Evolutionary conservation across 164 flowering plant genomes (phyloP).

Genomic region (Chimonanthus salicifolius): DNA sequence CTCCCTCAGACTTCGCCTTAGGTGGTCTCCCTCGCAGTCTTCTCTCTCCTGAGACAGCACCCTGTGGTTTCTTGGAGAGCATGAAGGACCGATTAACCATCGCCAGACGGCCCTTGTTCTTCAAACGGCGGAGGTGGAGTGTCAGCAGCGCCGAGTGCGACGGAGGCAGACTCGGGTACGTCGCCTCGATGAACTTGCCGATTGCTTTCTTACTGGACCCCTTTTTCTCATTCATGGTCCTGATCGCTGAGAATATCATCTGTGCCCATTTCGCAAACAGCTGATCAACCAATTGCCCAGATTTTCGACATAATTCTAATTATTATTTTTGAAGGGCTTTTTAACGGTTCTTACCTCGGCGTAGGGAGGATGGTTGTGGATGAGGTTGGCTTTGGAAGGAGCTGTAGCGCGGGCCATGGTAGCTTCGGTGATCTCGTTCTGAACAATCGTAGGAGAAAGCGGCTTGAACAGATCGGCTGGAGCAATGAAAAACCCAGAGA

Average conservation of each 20-base stretch:
- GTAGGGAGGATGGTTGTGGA: neutral
- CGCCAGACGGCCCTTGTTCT: constrained; percentile 7
- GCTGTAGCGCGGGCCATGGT: neutral
- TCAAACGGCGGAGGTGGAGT: constrained; percentile 6
- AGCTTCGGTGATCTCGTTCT: neutral
- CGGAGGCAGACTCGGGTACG: constrained; percentile 7
- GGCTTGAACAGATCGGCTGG: neutral
- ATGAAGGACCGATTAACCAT: constrained; percentile 12
- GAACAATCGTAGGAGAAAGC: neutral
- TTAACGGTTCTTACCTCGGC: neutral
- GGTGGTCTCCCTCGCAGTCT: constrained; percentile 7
- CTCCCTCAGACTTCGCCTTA: neutral
- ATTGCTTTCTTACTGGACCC: constrained; percentile 12
- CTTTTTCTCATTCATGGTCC: constrained; percentile 4
- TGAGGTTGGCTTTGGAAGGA: neutral
- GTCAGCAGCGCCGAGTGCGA: constrained; percentile 6
- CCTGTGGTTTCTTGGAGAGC: neutral
- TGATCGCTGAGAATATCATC: constrained; percentile 6
- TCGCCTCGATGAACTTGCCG: constrained; percentile 7
- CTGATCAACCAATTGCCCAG: too few species aligned
- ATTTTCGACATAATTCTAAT: too few species aligned
- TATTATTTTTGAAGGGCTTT: too few species aligned
- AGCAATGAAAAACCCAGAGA: neutral
- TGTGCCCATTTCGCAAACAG: neutral
- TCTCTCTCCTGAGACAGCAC: neutral